Base-by-base conservation (phyloP, 1,284 basidiomycete genomes). In the Malassezia sp. region DNA sequence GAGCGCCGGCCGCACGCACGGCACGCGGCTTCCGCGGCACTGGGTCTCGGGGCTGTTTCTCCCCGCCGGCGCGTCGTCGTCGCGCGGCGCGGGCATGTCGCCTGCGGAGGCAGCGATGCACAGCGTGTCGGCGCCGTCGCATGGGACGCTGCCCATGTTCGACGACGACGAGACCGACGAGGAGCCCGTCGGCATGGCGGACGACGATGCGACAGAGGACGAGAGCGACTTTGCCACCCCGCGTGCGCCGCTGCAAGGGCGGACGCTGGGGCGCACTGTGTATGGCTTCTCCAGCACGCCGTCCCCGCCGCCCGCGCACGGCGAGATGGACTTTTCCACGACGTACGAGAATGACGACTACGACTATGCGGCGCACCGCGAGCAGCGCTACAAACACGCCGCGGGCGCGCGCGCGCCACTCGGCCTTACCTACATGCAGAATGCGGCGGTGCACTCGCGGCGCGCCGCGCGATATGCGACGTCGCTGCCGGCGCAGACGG, bases 81-180 rank as follows among this genome's bases (percentile, higher is more conserved):
- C n/a, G n/a, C n/a, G n/a, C n/a, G n/a, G n/a, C n/a, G n/a, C n/a
- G n/a, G n/a, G n/a, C n/a, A n/a, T n/a, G n/a, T n/a, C n/a, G n/a
- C n/a, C n/a, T n/a, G n/a, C n/a, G n/a, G n/a, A n/a, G n/a, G n/a
- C n/a, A n/a, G n/a, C 53, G 8, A 20, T 44, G 6, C 50, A 15
- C 4, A 42, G 46, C 32, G 31, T 28, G 14, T 42, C 40, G 17
- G 42, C 53, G 18, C 57, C 49, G 20, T 54, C 57, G 2, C 45
- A 52, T 17, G 52, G 37, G 41, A 11, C 33, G 29, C 17, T 48
- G 44, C 7, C 41, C 14, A 27, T 31, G 9, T 38, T 40, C 17
- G 64, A 67, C 29, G 66, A 67, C 37, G 66, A 69, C 38, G 65
- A 61, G 50, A 66, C 65, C 8, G 65, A 67, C 44, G 66, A 69